Base-by-base conservation (phyloP, 768 basidiomycete genomes). In the Termitomyces eurrhizus region DNA sequence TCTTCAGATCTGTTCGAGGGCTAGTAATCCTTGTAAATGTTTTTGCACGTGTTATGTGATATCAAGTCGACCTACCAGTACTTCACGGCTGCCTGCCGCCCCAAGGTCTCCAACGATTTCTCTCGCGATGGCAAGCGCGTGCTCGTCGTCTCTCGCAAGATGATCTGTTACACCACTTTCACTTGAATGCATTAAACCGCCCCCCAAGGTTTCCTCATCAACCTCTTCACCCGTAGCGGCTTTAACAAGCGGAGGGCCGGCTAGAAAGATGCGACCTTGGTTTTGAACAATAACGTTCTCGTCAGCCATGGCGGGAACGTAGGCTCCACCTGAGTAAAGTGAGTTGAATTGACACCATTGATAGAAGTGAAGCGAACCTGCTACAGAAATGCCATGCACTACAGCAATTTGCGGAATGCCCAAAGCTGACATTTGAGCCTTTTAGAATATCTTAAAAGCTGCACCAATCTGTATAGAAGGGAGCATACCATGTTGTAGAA, bases 231-330 rank as follows among this genome's bases (percentile, higher is more conserved):
- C 95, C 0, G 94, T 95, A 0, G 95, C 95, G 1, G 95, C 95
- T 70, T 93, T 95, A 57, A 98, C 95, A 12, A 98, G 80, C 9
- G 95, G 95, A 12, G 95, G 95, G 0, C 95, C 95, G 14, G 95
- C 95, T 18, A 98, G 82, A 77, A 97, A 97, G 65, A 98, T 97
- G 18, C 83, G 89, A 0, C 95, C 95, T 75, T 96, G 94, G 61
- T 95, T 90, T 61, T 87, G 85, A 36, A 93, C 92, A 62, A 93
- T 95, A 66, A 93, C 82, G 64, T 93, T 95, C 74, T 95, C 92
- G 69, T 98, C 95, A 1, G 94, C 92, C 92, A 98, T 96, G 2
- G 95, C 95, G 32, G 95, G 94, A 46, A 96, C 93, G 74, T 94
- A 95, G 44, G 94, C 94, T 60, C 94, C 94, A 59, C 90, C 90